Percentiles rank a stretch among this genome's conserved stretches.
These are phyloP conservation scores for Amoebophrya sp. DNA, from an alignment of 169 alveolate species.

Conservation along the genomic window DNA sequence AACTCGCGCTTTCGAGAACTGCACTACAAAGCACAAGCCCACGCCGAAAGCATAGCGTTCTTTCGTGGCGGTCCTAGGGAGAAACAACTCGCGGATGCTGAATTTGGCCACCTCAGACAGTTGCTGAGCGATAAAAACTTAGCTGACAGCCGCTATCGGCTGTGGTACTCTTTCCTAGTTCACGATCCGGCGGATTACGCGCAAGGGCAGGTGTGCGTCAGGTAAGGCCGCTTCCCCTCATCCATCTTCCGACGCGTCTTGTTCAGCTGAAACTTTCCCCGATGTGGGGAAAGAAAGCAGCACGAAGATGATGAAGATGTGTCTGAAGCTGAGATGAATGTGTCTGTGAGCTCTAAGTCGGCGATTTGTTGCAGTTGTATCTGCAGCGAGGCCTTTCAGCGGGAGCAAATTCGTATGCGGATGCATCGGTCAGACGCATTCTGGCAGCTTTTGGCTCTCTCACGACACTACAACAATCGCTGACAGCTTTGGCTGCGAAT, in stretches of 20 bases:
- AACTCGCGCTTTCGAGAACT: not conserved
- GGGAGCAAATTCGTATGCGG: not conserved
- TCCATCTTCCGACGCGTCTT: too few species aligned
- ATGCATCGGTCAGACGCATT: not conserved
- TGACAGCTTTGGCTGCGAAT: not conserved
- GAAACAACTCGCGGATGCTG: not conserved
- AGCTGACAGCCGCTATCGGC: not conserved
- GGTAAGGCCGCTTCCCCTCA: too few species aligned
- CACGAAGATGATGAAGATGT: too few species aligned
- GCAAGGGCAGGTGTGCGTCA: too few species aligned
- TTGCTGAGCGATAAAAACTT: not conserved
- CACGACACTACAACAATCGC: not conserved
- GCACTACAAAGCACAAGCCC: not conserved
- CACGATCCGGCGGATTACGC: not conserved
- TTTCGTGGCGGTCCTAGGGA: constrained; percentile 25
- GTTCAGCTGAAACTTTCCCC: too few species aligned
- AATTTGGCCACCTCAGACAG: not conserved
- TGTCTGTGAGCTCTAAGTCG: not conserved
- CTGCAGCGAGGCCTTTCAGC: not conserved
- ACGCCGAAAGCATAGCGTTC: constrained; percentile 30
- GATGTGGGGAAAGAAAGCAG: too few species aligned
- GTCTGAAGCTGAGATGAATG: too few species aligned
- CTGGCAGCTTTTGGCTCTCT: not conserved
- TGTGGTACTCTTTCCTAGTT: not conserved
- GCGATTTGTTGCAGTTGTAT: not conserved